These are phyloP conservation scores for Vitis labrusca DNA, from an alignment of 164 flowering plant genomes.

Conservation along the genomic window DNA sequence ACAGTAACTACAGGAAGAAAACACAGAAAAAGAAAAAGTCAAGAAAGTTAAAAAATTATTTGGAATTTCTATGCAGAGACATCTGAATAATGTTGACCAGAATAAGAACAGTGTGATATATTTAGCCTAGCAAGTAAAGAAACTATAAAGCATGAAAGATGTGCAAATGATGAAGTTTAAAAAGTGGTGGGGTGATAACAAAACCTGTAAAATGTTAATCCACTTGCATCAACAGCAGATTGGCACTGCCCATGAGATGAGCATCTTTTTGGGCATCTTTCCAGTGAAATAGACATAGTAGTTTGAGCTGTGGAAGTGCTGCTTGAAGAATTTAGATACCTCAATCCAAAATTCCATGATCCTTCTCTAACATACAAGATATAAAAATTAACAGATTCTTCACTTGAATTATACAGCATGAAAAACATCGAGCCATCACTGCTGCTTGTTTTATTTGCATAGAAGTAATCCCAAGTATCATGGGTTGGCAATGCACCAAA, in stretches of 20 bases:
- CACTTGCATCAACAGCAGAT: slow-evolving; percentile 61
- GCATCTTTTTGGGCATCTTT: slow-evolving; percentile 82
- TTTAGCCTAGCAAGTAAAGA: neutral
- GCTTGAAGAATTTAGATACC: slow-evolving; percentile 29
- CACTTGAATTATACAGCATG: slow-evolving; percentile 58
- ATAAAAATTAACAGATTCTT: slow-evolving; percentile 55
- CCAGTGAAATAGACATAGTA: slow-evolving; percentile 62
- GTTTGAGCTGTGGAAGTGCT: slow-evolving; percentile 30
- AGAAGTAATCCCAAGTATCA: slow-evolving; percentile 70
- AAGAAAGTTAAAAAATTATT: neutral
- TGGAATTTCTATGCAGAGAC: neutral
- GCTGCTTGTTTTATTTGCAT: slow-evolving; percentile 55
- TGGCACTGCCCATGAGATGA: slow-evolving; percentile 72
- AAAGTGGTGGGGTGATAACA: neutral
- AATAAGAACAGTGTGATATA: neutral
- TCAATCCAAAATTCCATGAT: slow-evolving; percentile 77
- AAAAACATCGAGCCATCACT: slow-evolving; percentile 65
- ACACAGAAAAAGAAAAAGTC: neutral
- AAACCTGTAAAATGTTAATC: slow-evolving; percentile 78
- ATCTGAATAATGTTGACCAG: neutral
- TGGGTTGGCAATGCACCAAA: slow-evolving; percentile 76
- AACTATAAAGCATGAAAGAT: neutral
- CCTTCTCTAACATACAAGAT: slow-evolving; percentile 82
- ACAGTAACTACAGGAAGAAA: slow-evolving; percentile 62
- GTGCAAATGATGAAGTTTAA: neutral